Evolutionary conservation across 2,329 filamentous ascomycete species (phyloP).

Genomic region (Aspergillus calidoustus): DNA sequence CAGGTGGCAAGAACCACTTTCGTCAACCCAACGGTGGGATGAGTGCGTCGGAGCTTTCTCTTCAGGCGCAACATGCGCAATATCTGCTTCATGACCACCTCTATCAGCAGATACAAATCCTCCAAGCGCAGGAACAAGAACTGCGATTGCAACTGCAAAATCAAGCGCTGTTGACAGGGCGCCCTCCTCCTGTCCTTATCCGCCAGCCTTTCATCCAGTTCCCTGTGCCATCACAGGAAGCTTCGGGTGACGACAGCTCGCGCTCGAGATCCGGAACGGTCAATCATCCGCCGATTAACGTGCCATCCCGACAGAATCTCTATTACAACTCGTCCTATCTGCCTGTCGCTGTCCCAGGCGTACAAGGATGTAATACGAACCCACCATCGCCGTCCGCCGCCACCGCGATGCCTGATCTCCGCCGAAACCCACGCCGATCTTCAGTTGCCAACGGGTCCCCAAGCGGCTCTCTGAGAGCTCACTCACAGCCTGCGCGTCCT

Average conservation of each 20-base stretch:
- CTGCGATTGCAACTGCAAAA: constrained; percentile 53
- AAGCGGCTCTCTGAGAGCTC: constrained; percentile 49
- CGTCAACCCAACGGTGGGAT: constrained; percentile 43
- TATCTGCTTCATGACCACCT: constrained; percentile 54
- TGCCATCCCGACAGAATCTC: constrained; percentile 39
- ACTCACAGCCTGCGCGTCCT: constrained; percentile 56
- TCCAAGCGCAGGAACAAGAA: constrained; percentile 56
- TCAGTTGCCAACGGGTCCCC: constrained; percentile 50
- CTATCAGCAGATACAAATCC: constrained; percentile 55
- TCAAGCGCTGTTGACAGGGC: constrained; percentile 48
- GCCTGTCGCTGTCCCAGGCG: constrained; percentile 39
- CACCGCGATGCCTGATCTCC: constrained; percentile 46
- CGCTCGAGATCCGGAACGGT: constrained; percentile 43
- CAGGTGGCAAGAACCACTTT: constrained; percentile 51
- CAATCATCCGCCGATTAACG: constrained; percentile 39
- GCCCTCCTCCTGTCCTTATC: constrained; percentile 45
- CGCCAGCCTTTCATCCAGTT: constrained; percentile 49
- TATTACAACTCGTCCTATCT: constrained; percentile 44
- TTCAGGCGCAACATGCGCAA: constrained; percentile 53
- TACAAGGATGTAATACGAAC: constrained; percentile 49
- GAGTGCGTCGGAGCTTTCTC: constrained; percentile 43
- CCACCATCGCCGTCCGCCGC: constrained; percentile 51
- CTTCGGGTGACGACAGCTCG: constrained; percentile 40
- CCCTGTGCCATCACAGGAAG: constrained; percentile 43
- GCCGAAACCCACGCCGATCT: constrained; percentile 50